Conservation (phyloP, 148 eudicot species). For the Hydrangea macrophylla region DNA sequence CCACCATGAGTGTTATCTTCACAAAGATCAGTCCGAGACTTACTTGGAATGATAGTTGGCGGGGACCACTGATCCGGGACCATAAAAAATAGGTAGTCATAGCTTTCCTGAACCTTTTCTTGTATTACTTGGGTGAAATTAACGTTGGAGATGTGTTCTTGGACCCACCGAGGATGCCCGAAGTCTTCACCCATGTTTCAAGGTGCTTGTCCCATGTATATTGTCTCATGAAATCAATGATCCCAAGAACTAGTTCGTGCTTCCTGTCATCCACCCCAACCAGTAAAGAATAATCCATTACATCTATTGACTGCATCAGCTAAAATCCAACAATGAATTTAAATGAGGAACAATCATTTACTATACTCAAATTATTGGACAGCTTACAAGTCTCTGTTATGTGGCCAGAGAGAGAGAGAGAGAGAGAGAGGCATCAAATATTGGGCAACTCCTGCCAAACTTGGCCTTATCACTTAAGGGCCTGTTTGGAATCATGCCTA, state of each 20-base stretch:
- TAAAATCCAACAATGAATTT: neutral
- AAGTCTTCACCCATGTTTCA: constrained; percentile 77
- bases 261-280: constrained; percentile 69
- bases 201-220: constrained; percentile 86
- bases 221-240: constrained; percentile 74
- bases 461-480: neutral
- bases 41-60: constrained; percentile 24
- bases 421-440: neutral
- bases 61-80: constrained; percentile 76
- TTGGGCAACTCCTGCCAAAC: neutral
- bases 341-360: neutral
- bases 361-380: neutral
- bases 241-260: constrained; percentile 64
- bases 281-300: constrained; percentile 69
- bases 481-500: too few species aligned
- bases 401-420: neutral
- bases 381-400: neutral
- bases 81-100: constrained; percentile 70
- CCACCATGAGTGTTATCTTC: constrained; percentile 31
- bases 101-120: constrained; percentile 76
- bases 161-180: constrained; percentile 71
- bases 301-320: constrained; percentile 52
- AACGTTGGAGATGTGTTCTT: constrained; percentile 60
- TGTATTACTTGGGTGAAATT: constrained; percentile 72
- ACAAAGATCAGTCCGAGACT: constrained; percentile 31